These are phyloP conservation scores for Trypanosoma grayi DNA, from an alignment of 208 protist species.

Conservation along the genomic window DNA sequence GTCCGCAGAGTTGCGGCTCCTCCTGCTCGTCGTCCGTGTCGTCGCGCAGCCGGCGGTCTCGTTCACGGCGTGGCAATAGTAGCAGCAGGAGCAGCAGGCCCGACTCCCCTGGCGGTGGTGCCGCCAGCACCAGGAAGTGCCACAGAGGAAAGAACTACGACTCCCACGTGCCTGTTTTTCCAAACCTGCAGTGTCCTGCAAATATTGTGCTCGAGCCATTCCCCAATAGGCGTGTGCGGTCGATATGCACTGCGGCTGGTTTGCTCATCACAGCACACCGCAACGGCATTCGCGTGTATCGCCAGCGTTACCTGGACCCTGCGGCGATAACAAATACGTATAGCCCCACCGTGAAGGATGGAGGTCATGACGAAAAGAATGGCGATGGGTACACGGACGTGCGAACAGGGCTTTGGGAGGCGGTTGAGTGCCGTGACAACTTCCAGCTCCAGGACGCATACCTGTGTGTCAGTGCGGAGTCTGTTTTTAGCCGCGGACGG, in stretches of 20 bases:
- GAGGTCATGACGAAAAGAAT: neutral
- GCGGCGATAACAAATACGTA: neutral
- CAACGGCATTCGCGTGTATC: slow-evolving; percentile 44
- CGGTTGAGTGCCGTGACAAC: slow-evolving; percentile 30
- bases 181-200: slow-evolving; percentile 13
- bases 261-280: slow-evolving; percentile 43
- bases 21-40: neutral
- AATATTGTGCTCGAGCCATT: slow-evolving; percentile 45
- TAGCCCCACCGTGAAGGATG: neutral
- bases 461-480: slow-evolving; percentile 30
- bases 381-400: neutral
- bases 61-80: slow-evolving; percentile 5
- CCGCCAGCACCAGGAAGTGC: no score
- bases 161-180: slow-evolving; percentile 29
- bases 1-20: neutral
- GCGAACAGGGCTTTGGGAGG: slow-evolving; percentile 41
- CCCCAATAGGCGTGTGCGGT: slow-evolving; percentile 35
- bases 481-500: slow-evolving; percentile 11
- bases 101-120: no score
- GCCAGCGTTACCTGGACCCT: slow-evolving; percentile 17
- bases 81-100: no score
- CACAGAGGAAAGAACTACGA: slow-evolving; percentile 21
- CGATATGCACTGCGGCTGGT: slow-evolving; percentile 30
- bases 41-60: neutral
- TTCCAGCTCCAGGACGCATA: slow-evolving; percentile 58